Evolutionary conservation across 768 basidiomycete genomes (phyloP).

Genomic region (Amanita phalloides): DNA sequence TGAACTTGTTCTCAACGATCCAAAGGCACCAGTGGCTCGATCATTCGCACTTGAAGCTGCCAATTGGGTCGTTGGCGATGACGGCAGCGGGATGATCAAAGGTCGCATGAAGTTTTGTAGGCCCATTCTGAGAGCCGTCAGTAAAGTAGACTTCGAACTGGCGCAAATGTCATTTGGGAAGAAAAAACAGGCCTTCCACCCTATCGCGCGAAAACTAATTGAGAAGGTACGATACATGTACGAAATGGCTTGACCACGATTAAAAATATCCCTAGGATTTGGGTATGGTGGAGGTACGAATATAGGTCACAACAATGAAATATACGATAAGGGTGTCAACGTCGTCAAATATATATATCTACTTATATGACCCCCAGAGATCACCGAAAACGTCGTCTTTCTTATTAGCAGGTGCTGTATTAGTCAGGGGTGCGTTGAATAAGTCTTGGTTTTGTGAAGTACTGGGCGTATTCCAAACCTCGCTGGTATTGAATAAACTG

Average conservation of each 20-base stretch:
- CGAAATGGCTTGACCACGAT: neutral
- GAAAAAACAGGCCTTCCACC: conserved; percentile 53
- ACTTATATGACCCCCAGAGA: conserved; percentile 80
- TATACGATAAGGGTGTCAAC: neutral
- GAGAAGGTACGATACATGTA: conserved; percentile 58
- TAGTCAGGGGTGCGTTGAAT: conserved; percentile 18
- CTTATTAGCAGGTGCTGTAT: conserved; percentile 29
- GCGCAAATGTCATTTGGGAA: conserved; percentile 40
- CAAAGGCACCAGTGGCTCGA: conserved; percentile 33
- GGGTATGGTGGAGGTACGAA: conserved; percentile 1
- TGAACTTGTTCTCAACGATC: conserved; percentile 48
- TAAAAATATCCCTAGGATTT: neutral
- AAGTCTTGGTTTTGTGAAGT: conserved; percentile 12
- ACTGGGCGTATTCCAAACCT: conserved; percentile 42
- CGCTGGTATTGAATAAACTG: conserved; percentile 36
- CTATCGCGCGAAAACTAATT: conserved; percentile 65
- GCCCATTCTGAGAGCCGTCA: conserved; percentile 47
- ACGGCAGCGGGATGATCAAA: conserved; percentile 51
- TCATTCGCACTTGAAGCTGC: conserved; percentile 43
- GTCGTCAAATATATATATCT: conserved; percentile 6
- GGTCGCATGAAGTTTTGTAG: conserved; percentile 85
- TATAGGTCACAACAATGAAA: neutral
- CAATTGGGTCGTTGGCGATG: conserved; percentile 60
- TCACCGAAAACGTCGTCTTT: conserved; percentile 78
- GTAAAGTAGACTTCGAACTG: conserved; percentile 38